Percentiles rank a stretch among this genome's conserved stretches.
phyloP scores from a whole-genome alignment of 129 eudicot genomes.

The Logfia minima region DNA sequence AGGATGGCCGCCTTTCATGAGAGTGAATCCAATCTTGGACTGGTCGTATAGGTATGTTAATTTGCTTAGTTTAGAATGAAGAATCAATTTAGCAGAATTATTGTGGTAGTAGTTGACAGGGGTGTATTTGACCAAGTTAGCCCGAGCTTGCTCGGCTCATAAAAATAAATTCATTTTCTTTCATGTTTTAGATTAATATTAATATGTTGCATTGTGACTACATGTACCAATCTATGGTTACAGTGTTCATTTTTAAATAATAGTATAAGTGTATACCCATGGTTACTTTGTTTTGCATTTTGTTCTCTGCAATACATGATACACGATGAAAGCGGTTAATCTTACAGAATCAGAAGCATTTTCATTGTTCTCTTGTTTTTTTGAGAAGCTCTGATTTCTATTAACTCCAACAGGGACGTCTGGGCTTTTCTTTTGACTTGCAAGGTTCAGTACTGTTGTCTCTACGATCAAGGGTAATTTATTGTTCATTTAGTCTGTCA shows the following conservation, averaged over 20 bases:
- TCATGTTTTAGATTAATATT: background rate
- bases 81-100: background rate
- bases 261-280: too few relatives aligned
- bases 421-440: slow-evolving; percentile 84
- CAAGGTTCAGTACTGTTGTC: slow-evolving; percentile 85
- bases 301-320: too few relatives aligned
- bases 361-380: too few relatives aligned
- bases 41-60: slow-evolving; percentile 86
- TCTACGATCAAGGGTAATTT: slow-evolving; percentile 83
- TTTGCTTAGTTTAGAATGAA: background rate
- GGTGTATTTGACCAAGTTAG: background rate
- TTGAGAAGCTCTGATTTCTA: slow-evolving; percentile 19
- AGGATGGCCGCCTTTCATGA: slow-evolving; percentile 99
- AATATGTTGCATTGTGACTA: too few relatives aligned
- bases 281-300: too few relatives aligned
- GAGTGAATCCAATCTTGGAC: slow-evolving; percentile 96
- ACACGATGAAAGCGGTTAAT: too few relatives aligned
- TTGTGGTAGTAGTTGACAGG: background rate
- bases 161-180: background rate
- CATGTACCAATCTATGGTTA: too few relatives aligned
- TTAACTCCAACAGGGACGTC: slow-evolving; percentile 44
- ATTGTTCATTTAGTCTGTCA: slow-evolving; percentile 17
- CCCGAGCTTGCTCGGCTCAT: slow-evolving; percentile 1
- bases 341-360: too few relatives aligned
- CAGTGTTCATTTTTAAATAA: too few relatives aligned